Evolutionary conservation across 2,329 filamentous ascomycete species (phyloP), one percentile per base, ranked within the genome.

Genomic region (Fusarium zealandicum): DNA sequence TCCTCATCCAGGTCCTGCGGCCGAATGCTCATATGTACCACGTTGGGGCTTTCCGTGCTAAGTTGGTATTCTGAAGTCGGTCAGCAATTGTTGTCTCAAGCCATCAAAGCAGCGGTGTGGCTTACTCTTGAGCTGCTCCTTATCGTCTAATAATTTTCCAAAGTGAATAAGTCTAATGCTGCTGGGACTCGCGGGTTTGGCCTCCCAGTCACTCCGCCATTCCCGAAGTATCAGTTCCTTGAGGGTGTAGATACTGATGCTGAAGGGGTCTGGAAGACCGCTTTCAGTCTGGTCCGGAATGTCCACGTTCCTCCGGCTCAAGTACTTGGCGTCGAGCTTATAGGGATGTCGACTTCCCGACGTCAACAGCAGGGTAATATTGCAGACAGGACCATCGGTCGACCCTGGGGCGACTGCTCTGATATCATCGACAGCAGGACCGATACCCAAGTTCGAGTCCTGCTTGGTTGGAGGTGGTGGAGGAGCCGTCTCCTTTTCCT

Each of bases 211-310:
- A 66, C 87, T 88, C 64, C 92, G 83, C 93, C 93, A 98, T 73
- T 97, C 93, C 67, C 91, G 83, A 78, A 95, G 84, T 71, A 98
- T 96, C 69, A 97, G 78, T 76, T 97, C 92, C 75, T 97, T 97
- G 62, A 98, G 78, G 3, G 91, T 96, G 72, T 97, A 96, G 43
- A 96, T 89, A 64, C 90, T 96, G 75, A 98, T 92, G 70, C 88
- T 90, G 70, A 92, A 93, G 1, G 92, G 92, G 70, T 97, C 92
- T 61, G 84, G 81, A 57, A 75, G 80, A 27, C 85, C 86, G 20
- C 74, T 71, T 53, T 82, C 80, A 9, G 80, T 83, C 61, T 83
- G 75, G 27, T 88, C 87, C 16, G 91, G 88, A 1, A 95, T 84
- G 40, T 83, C 83, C 47, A 96, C 90, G 65, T 89, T 90, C 54